Conservation (phyloP, 495 filamentous ascomycete genomes). For the Mytilinidion resinicola region DNA sequence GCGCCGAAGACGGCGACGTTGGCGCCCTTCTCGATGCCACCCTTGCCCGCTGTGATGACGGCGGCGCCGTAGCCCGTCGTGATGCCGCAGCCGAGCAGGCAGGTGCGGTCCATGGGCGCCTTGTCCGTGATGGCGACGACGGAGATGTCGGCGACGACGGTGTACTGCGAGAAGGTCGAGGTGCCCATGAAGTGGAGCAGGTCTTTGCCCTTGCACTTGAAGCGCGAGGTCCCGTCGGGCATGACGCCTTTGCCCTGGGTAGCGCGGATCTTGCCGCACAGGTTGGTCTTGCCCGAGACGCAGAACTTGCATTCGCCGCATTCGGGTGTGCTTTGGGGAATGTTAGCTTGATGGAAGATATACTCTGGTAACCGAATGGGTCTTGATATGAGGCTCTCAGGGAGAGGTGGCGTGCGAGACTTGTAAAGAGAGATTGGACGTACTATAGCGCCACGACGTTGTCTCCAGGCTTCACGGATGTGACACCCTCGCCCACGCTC, state of each 20-base stretch:
- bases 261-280: conserved; percentile 97
- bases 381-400: not conserved
- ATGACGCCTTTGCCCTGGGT: conserved; percentile 95
- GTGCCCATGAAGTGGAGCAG: conserved; percentile 99
- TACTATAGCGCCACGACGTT: conserved; percentile 96
- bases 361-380: too few species aligned
- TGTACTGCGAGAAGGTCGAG: conserved; percentile 97
- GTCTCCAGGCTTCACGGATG: conserved; percentile 84
- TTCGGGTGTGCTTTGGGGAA: conserved; percentile 76
- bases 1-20: conserved; percentile 94
- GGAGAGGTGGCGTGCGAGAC: not conserved
- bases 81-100: conserved; percentile 94
- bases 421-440: conserved; percentile 12
- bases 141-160: conserved; percentile 96
- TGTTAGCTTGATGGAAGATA: not conserved
- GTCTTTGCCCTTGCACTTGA: conserved; percentile 87
- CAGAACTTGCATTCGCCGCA: conserved; percentile 99
- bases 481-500: conserved; percentile 93
- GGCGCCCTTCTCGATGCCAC: conserved; percentile 67
- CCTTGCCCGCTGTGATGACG: conserved; percentile 73
- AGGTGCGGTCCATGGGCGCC: conserved; percentile 93
- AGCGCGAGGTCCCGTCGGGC: conserved; percentile 94
- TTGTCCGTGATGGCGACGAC: conserved; percentile 87
- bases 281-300: conserved; percentile 98
- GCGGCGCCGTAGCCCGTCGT: conserved; percentile 97